These are phyloP conservation scores for Przewalskia tangutica DNA, from an alignment of 257 asterid species.

Conservation along the genomic window DNA sequence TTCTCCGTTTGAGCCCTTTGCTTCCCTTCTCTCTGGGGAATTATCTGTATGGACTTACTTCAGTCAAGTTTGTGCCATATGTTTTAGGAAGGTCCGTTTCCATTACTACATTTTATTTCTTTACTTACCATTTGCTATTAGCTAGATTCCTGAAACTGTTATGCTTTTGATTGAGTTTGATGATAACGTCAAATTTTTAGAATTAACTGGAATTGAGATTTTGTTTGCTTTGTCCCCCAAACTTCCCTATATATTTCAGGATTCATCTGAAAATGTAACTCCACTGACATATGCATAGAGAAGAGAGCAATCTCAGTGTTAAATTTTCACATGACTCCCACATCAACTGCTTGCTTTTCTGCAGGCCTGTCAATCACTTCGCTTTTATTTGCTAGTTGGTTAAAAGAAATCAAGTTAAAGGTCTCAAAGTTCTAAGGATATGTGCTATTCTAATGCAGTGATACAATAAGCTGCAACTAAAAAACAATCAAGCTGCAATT, in stretches of 20 bases:
- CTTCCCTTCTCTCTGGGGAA: slow-evolving; percentile 94
- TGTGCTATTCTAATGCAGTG: not conserved
- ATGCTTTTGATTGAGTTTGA: not conserved
- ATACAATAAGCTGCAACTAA: no score
- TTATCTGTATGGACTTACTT: slow-evolving; percentile 87
- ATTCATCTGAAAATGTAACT: not conserved
- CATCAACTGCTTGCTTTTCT: not conserved
- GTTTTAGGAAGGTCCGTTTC: slow-evolving; percentile 74
- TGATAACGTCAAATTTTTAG: not conserved
- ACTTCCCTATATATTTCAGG: not conserved
- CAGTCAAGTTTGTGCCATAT: slow-evolving; percentile 83
- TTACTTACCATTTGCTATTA: slow-evolving; percentile 6
- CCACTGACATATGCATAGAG: not conserved
- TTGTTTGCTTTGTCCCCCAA: not conserved
- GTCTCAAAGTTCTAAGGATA: not conserved
- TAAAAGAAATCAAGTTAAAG: not conserved
- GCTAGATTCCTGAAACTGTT: slow-evolving; percentile 5
- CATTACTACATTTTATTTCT: not conserved
- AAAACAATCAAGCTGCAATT: no score
- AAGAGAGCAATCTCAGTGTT: not conserved
- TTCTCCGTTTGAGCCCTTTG: slow-evolving; percentile 95
- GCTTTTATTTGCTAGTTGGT: not conserved
- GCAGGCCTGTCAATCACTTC: not conserved
- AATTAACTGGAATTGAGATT: not conserved
- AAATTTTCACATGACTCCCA: not conserved